A percentile compares a stretch with the other conserved stretches of the same genome.
Conservation (phyloP, 2,329 filamentous ascomycete species). For the Alternaria conjuncta region DNA sequence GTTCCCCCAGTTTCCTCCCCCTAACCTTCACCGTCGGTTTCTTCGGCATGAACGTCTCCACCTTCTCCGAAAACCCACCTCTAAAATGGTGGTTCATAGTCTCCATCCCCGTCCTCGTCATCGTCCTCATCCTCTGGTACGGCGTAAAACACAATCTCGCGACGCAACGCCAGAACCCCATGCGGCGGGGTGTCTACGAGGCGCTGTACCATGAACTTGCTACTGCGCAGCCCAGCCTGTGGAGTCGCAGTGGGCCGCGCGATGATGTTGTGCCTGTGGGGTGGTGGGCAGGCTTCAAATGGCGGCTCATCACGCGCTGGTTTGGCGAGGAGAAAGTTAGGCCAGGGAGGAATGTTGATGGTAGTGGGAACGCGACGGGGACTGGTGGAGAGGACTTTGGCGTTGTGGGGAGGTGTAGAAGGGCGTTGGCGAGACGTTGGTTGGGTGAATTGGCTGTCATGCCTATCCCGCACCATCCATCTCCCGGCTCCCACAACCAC, state of each 20-base stretch:
- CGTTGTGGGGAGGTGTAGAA: conserved; percentile 47
- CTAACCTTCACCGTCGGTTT: conserved; percentile 58
- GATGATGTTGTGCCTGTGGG: conserved; percentile 50
- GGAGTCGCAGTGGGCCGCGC: conserved; percentile 57
- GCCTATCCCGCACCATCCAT: conserved; percentile 7
- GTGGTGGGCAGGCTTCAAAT: conserved; percentile 52
- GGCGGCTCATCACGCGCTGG: conserved; percentile 57
- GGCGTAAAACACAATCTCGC: conserved; percentile 55
- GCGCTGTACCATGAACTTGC: conserved; percentile 57
- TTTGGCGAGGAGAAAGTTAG: conserved; percentile 53
- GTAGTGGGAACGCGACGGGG: not conserved
- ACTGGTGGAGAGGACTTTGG: conserved; percentile 48
- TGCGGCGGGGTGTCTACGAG: conserved; percentile 59
- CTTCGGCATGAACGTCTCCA: conserved; percentile 61
- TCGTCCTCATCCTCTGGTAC: conserved; percentile 57
- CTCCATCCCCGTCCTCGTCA: conserved; percentile 53
- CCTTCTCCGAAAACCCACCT: conserved; percentile 41
- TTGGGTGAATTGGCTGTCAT: conserved; percentile 44
- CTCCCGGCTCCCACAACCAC: not conserved
- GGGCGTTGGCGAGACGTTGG: conserved; percentile 51
- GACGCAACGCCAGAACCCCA: conserved; percentile 52
- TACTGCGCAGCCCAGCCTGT: conserved; percentile 54
- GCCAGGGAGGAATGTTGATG: conserved; percentile 37
- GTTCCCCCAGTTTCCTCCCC: conserved; percentile 59
- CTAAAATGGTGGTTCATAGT: conserved; percentile 54